Evolutionary conservation across 2,329 filamentous ascomycete genomes (phyloP).

Genomic region (Sclerotinia subarctica): DNA sequence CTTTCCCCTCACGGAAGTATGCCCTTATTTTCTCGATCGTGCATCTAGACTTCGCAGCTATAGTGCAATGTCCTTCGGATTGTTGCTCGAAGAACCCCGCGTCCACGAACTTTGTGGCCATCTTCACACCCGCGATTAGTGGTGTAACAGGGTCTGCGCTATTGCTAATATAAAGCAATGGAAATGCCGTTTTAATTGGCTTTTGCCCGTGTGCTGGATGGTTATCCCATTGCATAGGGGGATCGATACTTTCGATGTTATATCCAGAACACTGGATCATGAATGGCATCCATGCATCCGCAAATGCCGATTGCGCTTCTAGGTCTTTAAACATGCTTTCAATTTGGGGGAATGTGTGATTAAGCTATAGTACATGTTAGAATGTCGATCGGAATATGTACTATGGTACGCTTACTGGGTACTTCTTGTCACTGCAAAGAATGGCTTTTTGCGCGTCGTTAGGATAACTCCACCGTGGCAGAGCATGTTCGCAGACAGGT

Average conservation of each 20-base stretch:
- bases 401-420: slow-evolving; percentile 27
- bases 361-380: slow-evolving; percentile 28
- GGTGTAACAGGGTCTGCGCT: slow-evolving; percentile 43
- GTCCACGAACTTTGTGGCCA: slow-evolving; percentile 34
- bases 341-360: slow-evolving; percentile 33
- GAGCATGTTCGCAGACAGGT: slow-evolving; percentile 22
- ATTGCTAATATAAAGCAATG: slow-evolving; percentile 43
- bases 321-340: slow-evolving; percentile 30
- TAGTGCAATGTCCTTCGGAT: slow-evolving; percentile 33
- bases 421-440: slow-evolving; percentile 36
- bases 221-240: slow-evolving; percentile 36
- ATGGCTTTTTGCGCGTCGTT: slow-evolving; percentile 32
- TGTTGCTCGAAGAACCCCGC: slow-evolving; percentile 35
- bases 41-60: slow-evolving; percentile 31
- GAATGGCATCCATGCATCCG: slow-evolving; percentile 31
- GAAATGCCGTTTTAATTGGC: slow-evolving; percentile 40
- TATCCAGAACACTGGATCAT: slow-evolving; percentile 34
- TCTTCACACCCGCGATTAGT: slow-evolving; percentile 35
- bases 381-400: not conserved
- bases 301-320: slow-evolving; percentile 28
- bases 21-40: slow-evolving; percentile 31
- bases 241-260: slow-evolving; percentile 29
- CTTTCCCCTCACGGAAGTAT: slow-evolving; percentile 33
- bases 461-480: slow-evolving; percentile 23
- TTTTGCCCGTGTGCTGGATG: slow-evolving; percentile 31